phyloP scores from a whole-genome alignment of 768 basidiomycete species.

The Boletus edulis region DNA sequence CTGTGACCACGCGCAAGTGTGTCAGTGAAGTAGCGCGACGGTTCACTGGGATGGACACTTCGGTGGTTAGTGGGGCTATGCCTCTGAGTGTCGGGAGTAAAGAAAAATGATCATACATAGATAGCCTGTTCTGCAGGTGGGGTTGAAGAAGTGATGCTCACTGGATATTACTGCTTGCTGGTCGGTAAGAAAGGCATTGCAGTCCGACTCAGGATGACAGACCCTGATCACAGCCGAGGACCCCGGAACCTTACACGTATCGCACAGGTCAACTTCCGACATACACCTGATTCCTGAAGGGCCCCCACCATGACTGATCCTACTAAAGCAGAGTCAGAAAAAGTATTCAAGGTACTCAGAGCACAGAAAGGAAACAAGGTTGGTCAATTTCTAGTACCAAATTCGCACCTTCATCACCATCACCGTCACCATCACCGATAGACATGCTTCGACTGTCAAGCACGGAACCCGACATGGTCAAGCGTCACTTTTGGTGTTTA shows the following conservation, averaged over 20 bases:
- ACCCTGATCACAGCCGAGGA: conserved; percentile 17
- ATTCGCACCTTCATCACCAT: conserved; percentile 1
- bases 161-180: no score
- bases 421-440: conserved; percentile 30
- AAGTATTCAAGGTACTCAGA: conserved; percentile 79
- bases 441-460: conserved; percentile 93
- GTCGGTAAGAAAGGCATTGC: no score
- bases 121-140: no score
- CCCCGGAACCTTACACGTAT: conserved; percentile 23
- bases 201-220: no score
- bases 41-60: no score
- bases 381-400: background rate
- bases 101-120: no score
- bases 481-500: conserved; percentile 96
- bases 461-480: conserved; percentile 97
- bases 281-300: background rate
- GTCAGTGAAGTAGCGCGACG: no score
- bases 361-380: conserved; percentile 90
- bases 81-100: no score
- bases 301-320: conserved; percentile 59
- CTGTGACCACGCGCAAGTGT: no score
- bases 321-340: conserved; percentile 83
- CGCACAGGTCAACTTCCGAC: conserved; percentile 6
- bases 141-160: no score
- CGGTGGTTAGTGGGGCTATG: no score